Evolutionary conservation across 2,329 filamentous ascomycete species (phyloP).

Genomic region (Claviceps maximensis): DNA sequence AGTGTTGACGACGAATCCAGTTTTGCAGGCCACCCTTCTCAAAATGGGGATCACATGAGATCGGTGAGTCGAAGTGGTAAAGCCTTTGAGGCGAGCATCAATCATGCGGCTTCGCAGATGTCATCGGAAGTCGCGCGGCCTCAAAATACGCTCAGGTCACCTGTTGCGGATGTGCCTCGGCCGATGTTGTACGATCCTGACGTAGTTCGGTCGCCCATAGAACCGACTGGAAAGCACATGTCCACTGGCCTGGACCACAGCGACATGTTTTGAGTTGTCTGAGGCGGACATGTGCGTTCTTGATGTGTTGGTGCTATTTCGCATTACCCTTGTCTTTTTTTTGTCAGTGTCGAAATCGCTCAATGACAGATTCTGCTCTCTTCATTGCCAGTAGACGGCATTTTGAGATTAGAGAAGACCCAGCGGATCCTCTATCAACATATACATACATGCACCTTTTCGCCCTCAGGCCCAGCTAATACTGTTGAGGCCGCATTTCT

Average conservation of each 20-base stretch:
- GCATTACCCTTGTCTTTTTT: not conserved
- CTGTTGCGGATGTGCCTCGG: conserved; percentile 14
- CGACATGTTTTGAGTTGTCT: conserved; percentile 37
- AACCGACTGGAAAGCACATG: conserved; percentile 23
- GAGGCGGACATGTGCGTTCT: not conserved
- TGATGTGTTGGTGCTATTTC: not conserved
- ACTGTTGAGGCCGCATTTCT: not conserved
- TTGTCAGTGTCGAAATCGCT: not conserved
- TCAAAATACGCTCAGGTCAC: conserved; percentile 16
- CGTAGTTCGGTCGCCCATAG: conserved; percentile 19
- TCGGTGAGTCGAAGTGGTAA: conserved; percentile 45
- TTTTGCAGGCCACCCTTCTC: conserved; percentile 40
- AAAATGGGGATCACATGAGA: conserved; percentile 46
- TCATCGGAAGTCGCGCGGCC: conserved; percentile 25
- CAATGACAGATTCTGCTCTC: not conserved
- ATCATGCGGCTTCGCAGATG: conserved; percentile 17
- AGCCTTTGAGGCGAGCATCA: conserved; percentile 17
- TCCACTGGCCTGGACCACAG: conserved; percentile 39
- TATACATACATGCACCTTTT: not conserved
- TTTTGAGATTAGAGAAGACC: not conserved
- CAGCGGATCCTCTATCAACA: not conserved
- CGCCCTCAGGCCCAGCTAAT: not conserved
- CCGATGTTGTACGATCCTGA: conserved; percentile 27
- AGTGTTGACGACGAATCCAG: conserved; percentile 36
- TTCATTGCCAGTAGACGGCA: not conserved